phyloP scores from a whole-genome alignment of 140 eudicot genomes.

The Oenanthe javanica region DNA sequence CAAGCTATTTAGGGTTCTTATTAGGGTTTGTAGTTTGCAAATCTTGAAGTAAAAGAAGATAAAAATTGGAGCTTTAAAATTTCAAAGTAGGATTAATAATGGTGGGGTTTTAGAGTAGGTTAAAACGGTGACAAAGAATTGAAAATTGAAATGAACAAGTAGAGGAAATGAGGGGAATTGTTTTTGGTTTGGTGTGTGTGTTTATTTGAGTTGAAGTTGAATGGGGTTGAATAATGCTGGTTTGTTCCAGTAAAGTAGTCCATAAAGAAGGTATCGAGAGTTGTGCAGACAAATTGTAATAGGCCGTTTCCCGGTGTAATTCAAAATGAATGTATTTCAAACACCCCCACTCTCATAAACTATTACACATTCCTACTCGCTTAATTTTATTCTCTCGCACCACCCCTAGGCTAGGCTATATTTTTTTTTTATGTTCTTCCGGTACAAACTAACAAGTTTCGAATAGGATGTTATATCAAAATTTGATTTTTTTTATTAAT shows the following conservation, averaged over 20 bases:
- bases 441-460: too few species aligned
- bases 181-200: background rate
- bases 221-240: background rate
- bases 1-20: slow-evolving; percentile 18
- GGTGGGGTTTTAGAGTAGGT: slow-evolving; percentile 3
- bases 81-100: background rate
- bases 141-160: background rate
- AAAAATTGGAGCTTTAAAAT: background rate
- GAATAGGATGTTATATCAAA: too few species aligned
- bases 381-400: too few species aligned
- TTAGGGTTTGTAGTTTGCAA: background rate
- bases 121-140: background rate
- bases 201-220: background rate
- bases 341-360: background rate
- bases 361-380: background rate
- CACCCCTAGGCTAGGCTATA: too few species aligned
- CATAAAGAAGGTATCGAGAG: background rate
- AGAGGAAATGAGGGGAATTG: background rate
- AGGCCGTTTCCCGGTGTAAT: slow-evolving; percentile 15
- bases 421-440: too few species aligned
- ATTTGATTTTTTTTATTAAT: too few species aligned
- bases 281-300: background rate
- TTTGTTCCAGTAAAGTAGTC: background rate
- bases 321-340: background rate
- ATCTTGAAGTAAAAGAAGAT: background rate